Evolutionary conservation across 2,329 filamentous ascomycete genomes (phyloP).

Genomic region (Hypoxylon sp.): DNA sequence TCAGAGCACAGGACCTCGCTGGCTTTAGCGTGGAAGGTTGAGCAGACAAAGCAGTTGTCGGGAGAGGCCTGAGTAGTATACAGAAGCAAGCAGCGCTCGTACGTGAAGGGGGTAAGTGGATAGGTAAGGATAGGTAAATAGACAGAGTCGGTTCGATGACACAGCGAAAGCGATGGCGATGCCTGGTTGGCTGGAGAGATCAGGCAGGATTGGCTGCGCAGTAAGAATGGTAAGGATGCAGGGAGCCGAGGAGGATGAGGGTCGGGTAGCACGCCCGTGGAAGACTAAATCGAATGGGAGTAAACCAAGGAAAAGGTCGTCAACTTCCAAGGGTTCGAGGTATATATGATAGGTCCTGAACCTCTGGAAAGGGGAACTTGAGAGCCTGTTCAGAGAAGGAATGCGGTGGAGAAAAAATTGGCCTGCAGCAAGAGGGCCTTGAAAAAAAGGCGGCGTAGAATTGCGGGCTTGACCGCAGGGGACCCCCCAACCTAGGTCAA

Average conservation of each 20-base stretch:
- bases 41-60: constrained; percentile 33
- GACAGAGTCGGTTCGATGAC: constrained; percentile 33
- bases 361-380: constrained; percentile 40
- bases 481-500: constrained; percentile 36
- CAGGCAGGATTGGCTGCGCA: constrained; percentile 47
- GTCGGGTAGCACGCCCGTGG: constrained; percentile 42
- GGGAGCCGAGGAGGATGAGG: constrained; percentile 41
- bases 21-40: constrained; percentile 17
- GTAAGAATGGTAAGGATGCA: constrained; percentile 49
- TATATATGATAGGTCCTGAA: constrained; percentile 43
- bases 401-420: constrained; percentile 43
- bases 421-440: constrained; percentile 33
- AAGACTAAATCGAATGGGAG: constrained; percentile 35
- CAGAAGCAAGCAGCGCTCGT: constrained; percentile 21
- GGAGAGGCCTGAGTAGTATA: constrained; percentile 19
- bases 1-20: constrained; percentile 3
- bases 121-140: constrained; percentile 30
- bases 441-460: constrained; percentile 41
- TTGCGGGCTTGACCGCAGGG: constrained; percentile 43
- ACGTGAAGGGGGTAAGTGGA: constrained; percentile 25
- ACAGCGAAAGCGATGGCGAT: constrained; percentile 28
- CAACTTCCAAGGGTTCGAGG: constrained; percentile 29
- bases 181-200: constrained; percentile 46
- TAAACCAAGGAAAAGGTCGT: constrained; percentile 30
- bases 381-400: constrained; percentile 34